Conservation (phyloP, 306 rosid genomes). For the Vigna reflexopilosa region DNA sequence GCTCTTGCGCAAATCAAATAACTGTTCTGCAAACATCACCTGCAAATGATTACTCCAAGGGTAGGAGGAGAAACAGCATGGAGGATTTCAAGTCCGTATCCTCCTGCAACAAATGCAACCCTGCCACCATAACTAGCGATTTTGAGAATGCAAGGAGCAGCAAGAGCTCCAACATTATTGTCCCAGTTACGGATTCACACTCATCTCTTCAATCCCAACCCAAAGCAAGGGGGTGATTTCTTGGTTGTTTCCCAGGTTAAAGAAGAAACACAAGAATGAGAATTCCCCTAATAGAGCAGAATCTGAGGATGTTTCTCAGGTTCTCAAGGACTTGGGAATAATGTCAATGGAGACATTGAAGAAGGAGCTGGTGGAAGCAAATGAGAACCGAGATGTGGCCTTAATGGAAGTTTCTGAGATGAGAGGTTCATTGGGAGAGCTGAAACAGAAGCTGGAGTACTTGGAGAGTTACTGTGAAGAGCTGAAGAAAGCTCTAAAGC, state of each 20-base stretch:
- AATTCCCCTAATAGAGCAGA: constrained; percentile 78
- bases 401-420: constrained; percentile 81
- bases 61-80: constrained; percentile 69
- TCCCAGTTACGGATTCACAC: constrained; percentile 80
- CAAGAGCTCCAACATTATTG: constrained; percentile 71
- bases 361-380: constrained; percentile 77
- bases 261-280: constrained; percentile 75
- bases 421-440: constrained; percentile 84
- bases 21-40: constrained; percentile 81
- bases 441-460: constrained; percentile 82
- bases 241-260: constrained; percentile 84
- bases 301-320: constrained; percentile 91
- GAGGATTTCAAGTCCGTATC: constrained; percentile 75
- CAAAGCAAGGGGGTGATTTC: constrained; percentile 82
- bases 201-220: constrained; percentile 72
- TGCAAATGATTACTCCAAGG: constrained; percentile 62
- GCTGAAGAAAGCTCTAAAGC: constrained; percentile 83
- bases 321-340: constrained; percentile 74
- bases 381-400: constrained; percentile 77
- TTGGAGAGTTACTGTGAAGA: constrained; percentile 92
- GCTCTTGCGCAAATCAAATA: constrained; percentile 63
- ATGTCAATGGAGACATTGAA: constrained; percentile 77
- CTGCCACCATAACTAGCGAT: constrained; percentile 74
- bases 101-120: constrained; percentile 86
- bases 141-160: constrained; percentile 63